Evolutionary conservation across 2,329 filamentous ascomycete species (phyloP), one percentile per base, ranked within the genome.

Genomic region (Trematosphaeria pertusa): DNA sequence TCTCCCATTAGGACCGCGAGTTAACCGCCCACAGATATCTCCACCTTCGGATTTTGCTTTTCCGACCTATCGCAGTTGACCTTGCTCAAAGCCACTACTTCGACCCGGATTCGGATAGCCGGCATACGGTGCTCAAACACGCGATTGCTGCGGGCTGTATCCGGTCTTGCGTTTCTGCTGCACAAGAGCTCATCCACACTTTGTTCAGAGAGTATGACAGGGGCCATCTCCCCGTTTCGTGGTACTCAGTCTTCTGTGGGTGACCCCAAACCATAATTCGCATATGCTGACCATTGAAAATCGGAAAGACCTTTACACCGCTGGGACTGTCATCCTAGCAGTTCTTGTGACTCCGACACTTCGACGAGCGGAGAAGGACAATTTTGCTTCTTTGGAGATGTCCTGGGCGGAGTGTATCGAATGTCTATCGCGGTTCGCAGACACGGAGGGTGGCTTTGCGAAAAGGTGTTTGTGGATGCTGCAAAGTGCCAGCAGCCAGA

Each of bases 221-320:
- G 30, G 28, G 22, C 15, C 36, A 39, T 14, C 43, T 40, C 3
- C 43, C 43, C 8, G 26, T 34, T 9, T 46, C 26, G 35, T 46
- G 43, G 43, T 40, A 46, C 17, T 41, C 37, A 10, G 44, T 47
- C 7, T 47, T 47, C 17, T 41, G 33, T 43, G 20, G 11, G 40
- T 20, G 10, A 10, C 19, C 11, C 9, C 4, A 19, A 5, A 12
- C 10, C 24, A 8, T 14, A 26, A 4, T 3, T 28, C 17, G 11
- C n/a, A 35, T 5, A 24, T 7, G 9, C 10, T 31, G 24, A 31
- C 6, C n/a, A 14, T 43, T 14, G 26, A n/a, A 17, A 21, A 4
- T 34, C 5, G 17, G 14, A 20, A n/a, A 43, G 40, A 46, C 15
- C 21, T 46, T 3, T 46, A 40, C 17, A 40, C 36, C n/a, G 43